Evolutionary conservation across 176 grass and related monocot species (phyloP).

Genomic region (Oryza nivara): DNA sequence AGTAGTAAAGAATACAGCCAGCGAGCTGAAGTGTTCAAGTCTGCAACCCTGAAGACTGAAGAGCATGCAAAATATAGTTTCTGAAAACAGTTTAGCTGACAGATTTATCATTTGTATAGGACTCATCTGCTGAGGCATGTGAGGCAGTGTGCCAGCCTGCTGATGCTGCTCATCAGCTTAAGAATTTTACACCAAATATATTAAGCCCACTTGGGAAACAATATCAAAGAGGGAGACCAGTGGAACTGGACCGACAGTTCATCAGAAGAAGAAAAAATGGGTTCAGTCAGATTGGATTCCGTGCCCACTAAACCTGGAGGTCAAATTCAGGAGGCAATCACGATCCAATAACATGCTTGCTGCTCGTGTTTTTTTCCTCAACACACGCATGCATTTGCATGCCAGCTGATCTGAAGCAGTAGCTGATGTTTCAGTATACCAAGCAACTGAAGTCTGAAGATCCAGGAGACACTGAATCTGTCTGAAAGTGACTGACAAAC

Average conservation of each 20-base stretch:
- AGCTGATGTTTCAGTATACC: background rate
- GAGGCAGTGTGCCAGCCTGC: background rate
- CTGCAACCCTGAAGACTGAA: background rate
- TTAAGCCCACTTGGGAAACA: background rate
- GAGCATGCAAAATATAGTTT: background rate
- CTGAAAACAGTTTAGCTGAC: background rate
- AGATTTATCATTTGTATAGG: background rate
- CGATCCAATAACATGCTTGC: background rate
- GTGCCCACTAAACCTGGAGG: background rate
- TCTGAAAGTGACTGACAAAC: background rate
- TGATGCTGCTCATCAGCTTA: background rate
- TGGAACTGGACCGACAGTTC: background rate
- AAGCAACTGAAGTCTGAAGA: background rate
- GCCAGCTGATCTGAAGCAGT: background rate
- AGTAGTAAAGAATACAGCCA: too few species aligned
- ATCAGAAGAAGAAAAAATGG: background rate
- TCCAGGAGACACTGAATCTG: background rate
- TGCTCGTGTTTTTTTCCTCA: background rate
- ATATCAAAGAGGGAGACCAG: background rate
- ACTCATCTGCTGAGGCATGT: background rate
- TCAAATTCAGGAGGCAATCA: conserved; percentile 4
- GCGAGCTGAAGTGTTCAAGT: background rate
- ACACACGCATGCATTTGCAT: too few species aligned
- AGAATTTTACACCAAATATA: conserved; percentile 3
- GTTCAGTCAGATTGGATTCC: conserved; percentile 4